Conservation (phyloP, 768 basidiomycete species). For the Auricularia auricula-judae region DNA sequence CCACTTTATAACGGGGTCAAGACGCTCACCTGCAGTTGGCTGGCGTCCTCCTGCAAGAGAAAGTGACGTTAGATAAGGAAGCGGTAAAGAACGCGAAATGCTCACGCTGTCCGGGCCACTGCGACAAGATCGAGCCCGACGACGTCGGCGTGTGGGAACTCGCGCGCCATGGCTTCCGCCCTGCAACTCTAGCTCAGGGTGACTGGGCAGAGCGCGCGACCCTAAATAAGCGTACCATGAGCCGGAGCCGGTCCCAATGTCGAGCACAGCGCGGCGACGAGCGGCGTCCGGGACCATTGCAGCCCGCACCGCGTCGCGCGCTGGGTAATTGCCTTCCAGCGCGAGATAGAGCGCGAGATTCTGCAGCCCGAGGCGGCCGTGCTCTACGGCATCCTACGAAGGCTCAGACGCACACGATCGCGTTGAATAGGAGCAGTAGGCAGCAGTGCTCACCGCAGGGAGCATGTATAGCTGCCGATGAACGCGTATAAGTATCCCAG, state of each 20-base stretch:
- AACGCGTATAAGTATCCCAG: background rate
- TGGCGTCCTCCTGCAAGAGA: background rate
- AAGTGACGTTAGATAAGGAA: background rate
- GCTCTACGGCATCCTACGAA: conserved; percentile 4
- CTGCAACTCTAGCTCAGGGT: background rate
- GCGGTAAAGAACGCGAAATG: background rate
- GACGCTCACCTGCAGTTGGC: background rate
- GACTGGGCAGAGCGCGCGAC: background rate
- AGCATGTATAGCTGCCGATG: background rate
- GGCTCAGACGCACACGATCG: background rate
- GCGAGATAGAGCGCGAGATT: background rate
- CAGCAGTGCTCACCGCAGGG: background rate
- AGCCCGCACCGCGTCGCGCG: conserved; percentile 3
- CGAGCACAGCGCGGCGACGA: conserved; percentile 4
- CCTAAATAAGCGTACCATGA: conserved; percentile 1
- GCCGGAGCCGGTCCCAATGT: conserved; percentile 8
- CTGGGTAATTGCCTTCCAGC: conserved; percentile 4
- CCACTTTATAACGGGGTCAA: background rate
- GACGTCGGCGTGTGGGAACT: conserved; percentile 9
- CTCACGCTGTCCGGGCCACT: background rate
- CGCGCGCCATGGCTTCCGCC: conserved; percentile 8
- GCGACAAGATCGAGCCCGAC: conserved; percentile 9
- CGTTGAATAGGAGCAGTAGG: background rate
- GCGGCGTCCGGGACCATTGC: conserved; percentile 4
- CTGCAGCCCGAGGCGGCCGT: conserved; percentile 5